Conservation (phyloP, 176 grass and related monocot species). For the Aegilops bicornis region DNA sequence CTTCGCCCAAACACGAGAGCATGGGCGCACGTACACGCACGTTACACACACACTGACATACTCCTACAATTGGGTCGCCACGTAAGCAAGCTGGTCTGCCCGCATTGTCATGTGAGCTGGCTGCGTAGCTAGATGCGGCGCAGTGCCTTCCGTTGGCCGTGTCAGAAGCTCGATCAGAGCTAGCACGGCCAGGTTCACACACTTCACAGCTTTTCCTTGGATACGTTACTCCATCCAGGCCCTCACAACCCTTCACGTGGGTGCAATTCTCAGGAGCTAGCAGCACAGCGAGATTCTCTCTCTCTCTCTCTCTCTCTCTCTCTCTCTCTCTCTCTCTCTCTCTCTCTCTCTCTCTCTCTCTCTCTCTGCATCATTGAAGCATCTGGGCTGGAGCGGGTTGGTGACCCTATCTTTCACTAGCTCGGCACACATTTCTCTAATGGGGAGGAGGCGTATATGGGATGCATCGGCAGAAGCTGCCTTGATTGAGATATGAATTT, state of each 20-base stretch:
- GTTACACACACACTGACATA: background rate
- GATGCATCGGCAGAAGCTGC: constrained; percentile 20
- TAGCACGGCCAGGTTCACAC: constrained; percentile 5
- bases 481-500: constrained; percentile 20
- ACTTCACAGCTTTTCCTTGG: constrained; percentile 26
- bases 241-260: constrained; percentile 35
- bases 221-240: constrained; percentile 17
- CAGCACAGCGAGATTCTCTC: background rate
- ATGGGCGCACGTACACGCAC: background rate
- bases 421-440: constrained; percentile 18
- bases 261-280: constrained; percentile 29
- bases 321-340: constrained; percentile 9
- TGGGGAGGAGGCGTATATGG: constrained; percentile 20
- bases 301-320: too few species aligned
- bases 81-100: background rate
- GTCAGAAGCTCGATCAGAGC: constrained; percentile 13
- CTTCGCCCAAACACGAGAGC: background rate
- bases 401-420: constrained; percentile 36
- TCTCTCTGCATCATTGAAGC: background rate
- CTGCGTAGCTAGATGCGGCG: constrained; percentile 8
- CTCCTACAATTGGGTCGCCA: background rate
- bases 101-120: constrained; percentile 30
- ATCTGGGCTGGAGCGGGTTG: background rate
- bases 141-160: constrained; percentile 25
- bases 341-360: background rate